These are phyloP conservation scores for Psilocybe subaeruginosa DNA, from an alignment of 768 basidiomycete species.

Conservation along the genomic window DNA sequence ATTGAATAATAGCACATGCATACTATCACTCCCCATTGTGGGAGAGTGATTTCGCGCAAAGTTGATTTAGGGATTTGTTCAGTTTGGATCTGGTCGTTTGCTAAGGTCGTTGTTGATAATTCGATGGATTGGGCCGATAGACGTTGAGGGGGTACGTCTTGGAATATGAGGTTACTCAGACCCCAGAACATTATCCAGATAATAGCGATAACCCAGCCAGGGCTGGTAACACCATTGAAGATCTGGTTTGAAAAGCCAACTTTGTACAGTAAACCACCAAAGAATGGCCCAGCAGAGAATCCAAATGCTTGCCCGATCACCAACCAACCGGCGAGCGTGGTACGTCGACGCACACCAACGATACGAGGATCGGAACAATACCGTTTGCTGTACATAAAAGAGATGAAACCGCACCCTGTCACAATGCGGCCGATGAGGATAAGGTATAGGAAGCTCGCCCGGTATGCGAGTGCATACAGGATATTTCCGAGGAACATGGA, in stretches of 20 bases:
- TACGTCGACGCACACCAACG: constrained; percentile 64
- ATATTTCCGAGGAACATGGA: constrained; percentile 58
- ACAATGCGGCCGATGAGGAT: constrained; percentile 73
- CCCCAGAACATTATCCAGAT: constrained; percentile 58
- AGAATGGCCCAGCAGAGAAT: constrained; percentile 64
- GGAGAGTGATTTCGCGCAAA: constrained; percentile 15
- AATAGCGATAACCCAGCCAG: constrained; percentile 64
- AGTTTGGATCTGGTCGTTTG: neutral
- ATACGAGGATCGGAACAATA: constrained; percentile 73
- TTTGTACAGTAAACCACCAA: constrained; percentile 64
- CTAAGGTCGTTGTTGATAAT: constrained; percentile 44
- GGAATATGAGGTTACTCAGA: constrained; percentile 33
- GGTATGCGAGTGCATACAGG: constrained; percentile 65
- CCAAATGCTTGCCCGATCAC: constrained; percentile 67
- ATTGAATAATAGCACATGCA: constrained; percentile 76
- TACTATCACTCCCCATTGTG: constrained; percentile 53
- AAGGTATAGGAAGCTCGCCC: constrained; percentile 61
- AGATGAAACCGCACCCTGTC: constrained; percentile 59
- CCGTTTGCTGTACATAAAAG: constrained; percentile 70
- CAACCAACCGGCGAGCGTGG: constrained; percentile 67
- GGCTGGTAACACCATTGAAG: constrained; percentile 72
- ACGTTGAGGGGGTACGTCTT: constrained; percentile 35
- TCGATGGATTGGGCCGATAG: constrained; percentile 28
- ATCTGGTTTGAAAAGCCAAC: constrained; percentile 55
- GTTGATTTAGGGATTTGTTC: constrained; percentile 2